Evolutionary conservation across 805 yeast species (phyloP).

Genomic region (Wickerhamiella bombiphila): DNA sequence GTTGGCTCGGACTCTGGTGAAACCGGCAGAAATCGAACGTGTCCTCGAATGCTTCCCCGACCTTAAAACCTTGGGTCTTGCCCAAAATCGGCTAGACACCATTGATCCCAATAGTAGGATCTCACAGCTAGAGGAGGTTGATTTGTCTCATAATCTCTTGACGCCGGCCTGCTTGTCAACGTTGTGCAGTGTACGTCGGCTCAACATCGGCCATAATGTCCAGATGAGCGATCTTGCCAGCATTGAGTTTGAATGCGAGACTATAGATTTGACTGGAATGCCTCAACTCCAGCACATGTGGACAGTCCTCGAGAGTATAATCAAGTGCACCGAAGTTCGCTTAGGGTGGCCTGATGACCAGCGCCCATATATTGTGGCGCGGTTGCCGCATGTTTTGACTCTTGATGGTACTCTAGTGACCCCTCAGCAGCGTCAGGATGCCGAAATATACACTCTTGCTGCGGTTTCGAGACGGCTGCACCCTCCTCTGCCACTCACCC

Average conservation of each 20-base stretch:
- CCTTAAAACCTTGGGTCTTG: conserved; percentile 8
- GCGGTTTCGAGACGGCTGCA: conserved; percentile 27
- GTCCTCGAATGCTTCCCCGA: conserved; percentile 9
- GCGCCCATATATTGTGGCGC: conserved; percentile 30
- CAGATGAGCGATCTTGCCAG: conserved; percentile 3
- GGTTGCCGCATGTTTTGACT: conserved; percentile 27
- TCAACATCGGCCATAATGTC: conserved; percentile 25
- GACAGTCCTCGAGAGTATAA: conserved; percentile 34
- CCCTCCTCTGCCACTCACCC: conserved; percentile 9
- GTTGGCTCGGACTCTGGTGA: conserved; percentile 24
- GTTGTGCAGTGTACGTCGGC: not conserved
- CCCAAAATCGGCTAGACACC: conserved; percentile 25
- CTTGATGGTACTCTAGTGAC: conserved; percentile 47
- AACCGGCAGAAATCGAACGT: not conserved
- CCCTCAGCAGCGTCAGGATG: conserved; percentile 37
- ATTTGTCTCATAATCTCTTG: conserved; percentile 28
- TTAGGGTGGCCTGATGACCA: conserved; percentile 24
- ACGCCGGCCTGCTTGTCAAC: not conserved
- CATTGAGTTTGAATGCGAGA: conserved; percentile 3
- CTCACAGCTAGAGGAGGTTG: conserved; percentile 18
- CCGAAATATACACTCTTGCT: conserved; percentile 53
- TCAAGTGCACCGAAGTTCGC: conserved; percentile 25
- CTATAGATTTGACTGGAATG: conserved; percentile 2
- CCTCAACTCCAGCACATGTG: not conserved
- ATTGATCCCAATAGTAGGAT: conserved; percentile 20